phyloP scores from a whole-genome alignment of 305 asterid species.

The Fraxinus velutina region DNA sequence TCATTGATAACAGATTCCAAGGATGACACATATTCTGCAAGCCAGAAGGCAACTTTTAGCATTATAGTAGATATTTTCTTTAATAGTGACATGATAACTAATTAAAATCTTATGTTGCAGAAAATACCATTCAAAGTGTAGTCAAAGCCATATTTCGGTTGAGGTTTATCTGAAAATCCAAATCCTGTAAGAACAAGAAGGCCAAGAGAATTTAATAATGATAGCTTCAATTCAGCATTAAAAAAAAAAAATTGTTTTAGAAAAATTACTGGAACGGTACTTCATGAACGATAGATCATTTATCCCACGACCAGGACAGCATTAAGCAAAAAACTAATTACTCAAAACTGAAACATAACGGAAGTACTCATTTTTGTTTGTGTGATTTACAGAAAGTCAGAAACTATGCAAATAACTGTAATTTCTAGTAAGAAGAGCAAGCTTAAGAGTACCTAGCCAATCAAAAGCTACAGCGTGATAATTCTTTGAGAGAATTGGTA shows the following conservation, averaged over 20 bases:
- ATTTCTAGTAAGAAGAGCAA: conserved; percentile 1
- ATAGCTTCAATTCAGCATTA: background rate
- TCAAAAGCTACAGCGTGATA: conserved; percentile 78
- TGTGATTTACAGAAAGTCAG: background rate
- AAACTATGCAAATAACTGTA: background rate
- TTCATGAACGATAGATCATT: background rate
- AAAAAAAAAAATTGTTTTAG: background rate
- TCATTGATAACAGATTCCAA: conserved; percentile 60
- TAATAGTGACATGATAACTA: conserved; percentile 4
- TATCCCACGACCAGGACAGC: background rate
- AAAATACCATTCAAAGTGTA: conserved; percentile 73
- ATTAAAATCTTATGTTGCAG: background rate
- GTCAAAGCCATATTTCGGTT: conserved; percentile 85
- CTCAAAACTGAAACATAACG: background rate
- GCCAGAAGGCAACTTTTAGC: conserved; percentile 18
- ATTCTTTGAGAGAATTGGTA: conserved; percentile 73
- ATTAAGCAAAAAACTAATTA: background rate
- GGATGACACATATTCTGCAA: conserved; percentile 71
- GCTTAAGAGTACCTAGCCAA: conserved; percentile 68
- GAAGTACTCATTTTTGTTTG: background rate
- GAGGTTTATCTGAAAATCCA: conserved; percentile 98
- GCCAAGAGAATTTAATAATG: conserved; percentile 10
- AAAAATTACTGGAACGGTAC: background rate
- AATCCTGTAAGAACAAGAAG: conserved; percentile 56
- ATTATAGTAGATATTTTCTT: background rate